Conservation (phyloP, 2,329 filamentous ascomycete genomes). For the Cryphonectria naterciae region DNA sequence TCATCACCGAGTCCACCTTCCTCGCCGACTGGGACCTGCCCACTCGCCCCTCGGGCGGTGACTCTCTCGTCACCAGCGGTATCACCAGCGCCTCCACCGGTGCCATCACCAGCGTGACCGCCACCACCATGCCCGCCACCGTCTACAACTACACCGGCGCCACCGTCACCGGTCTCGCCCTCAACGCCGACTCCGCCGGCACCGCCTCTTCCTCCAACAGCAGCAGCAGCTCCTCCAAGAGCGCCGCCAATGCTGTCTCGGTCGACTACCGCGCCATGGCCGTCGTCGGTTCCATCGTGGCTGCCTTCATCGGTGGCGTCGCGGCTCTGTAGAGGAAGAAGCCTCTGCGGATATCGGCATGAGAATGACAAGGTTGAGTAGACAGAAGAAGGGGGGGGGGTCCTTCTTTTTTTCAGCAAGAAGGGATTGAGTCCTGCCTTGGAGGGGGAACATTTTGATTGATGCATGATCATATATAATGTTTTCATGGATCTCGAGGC, state of each 20-base stretch:
- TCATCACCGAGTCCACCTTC: slow-evolving; percentile 71
- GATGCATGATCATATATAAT: slow-evolving; percentile 10
- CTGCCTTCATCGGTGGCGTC: slow-evolving; percentile 27
- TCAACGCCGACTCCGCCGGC: slow-evolving; percentile 29
- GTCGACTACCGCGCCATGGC: slow-evolving; percentile 25
- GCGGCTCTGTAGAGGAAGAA: slow-evolving; percentile 15
- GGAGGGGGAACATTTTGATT: background rate
- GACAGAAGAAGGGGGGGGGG: background rate
- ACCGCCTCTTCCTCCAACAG: slow-evolving; percentile 18
- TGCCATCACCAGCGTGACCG: slow-evolving; percentile 51
- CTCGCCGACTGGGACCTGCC: slow-evolving; percentile 76
- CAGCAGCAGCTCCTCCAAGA: slow-evolving; percentile 27
- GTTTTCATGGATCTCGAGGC: slow-evolving; percentile 14
- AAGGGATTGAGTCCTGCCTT: slow-evolving; percentile 14
- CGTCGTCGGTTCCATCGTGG: slow-evolving; percentile 24
- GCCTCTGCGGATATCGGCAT: background rate
- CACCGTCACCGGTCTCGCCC: slow-evolving; percentile 25
- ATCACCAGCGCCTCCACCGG: slow-evolving; percentile 64
- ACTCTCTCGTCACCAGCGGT: slow-evolving; percentile 74
- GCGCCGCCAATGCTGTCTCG: slow-evolving; percentile 13
- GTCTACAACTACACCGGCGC: slow-evolving; percentile 29
- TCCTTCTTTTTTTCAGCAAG: no score
- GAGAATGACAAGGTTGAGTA: background rate
- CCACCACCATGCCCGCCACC: slow-evolving; percentile 28
- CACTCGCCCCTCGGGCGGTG: slow-evolving; percentile 63